Percentiles rank a stretch among this genome's conserved stretches.
phyloP scores from a whole-genome alignment of 1,139 yeast species.

The Meyerozyma elateridarum region DNA sequence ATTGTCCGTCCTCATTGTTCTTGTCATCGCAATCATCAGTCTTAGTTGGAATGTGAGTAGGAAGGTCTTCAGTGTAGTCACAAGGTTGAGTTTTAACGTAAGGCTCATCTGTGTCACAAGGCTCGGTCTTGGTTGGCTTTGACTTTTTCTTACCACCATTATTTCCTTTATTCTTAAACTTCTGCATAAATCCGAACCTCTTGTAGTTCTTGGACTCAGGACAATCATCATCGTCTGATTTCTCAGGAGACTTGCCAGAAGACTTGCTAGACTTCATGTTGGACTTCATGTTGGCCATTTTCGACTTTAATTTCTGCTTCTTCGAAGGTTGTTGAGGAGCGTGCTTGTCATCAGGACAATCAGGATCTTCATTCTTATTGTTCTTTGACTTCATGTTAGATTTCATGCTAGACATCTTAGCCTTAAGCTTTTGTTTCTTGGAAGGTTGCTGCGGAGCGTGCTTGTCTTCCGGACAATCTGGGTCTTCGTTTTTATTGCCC shows the following conservation, averaged over 20 bases:
- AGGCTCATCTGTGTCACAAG: not conserved
- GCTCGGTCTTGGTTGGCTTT: not conserved
- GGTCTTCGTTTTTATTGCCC: conserved; percentile 1
- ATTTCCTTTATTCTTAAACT: not conserved
- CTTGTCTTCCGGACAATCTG: conserved; percentile 2
- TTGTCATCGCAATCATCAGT: not conserved
- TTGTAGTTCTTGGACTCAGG: not conserved
- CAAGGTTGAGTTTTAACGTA: not conserved
- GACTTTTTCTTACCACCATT: not conserved
- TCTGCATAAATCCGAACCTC: not conserved
- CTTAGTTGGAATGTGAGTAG: not conserved
- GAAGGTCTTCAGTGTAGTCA: not conserved
- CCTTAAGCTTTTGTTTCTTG: not conserved
- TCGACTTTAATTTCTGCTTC: not conserved
- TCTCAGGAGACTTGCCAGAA: no score
- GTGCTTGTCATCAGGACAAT: conserved; percentile 3
- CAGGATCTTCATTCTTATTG: not conserved
- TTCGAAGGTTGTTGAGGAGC: conserved; percentile 1
- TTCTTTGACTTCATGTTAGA: not conserved
- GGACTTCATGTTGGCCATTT: not conserved
- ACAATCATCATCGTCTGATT: conserved; percentile 1
- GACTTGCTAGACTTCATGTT: not conserved
- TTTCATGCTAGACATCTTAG: not conserved
- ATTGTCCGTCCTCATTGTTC: no score
- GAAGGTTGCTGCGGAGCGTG: conserved; percentile 2